Base-by-base conservation (phyloP, 805 yeast genomes). In the Candida maris region DNA sequence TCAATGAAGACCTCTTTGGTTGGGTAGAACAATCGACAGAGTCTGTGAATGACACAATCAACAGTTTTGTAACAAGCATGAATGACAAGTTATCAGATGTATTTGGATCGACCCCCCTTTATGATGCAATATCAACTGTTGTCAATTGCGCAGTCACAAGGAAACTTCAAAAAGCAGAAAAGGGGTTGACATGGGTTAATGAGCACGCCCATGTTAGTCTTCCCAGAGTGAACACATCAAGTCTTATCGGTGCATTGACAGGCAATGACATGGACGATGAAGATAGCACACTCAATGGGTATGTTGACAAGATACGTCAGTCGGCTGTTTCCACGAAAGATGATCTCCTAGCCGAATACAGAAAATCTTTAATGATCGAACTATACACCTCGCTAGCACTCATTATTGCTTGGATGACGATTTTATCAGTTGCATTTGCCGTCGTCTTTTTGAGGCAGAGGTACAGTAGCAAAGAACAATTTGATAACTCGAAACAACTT, bases 131-230 rank as follows among this genome's bases (percentile, higher is more conserved):
- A 30, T 68, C 71, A 19, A 70, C 81, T 0, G 77, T 87, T 0
- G 83, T 89, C 4, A 77, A 80, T 21, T 91, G 98, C 62, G 75
- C 85, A 3, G 67, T 93, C 25, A 91, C 85, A 13, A 67, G 81
- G 32, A 93, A 91, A 50, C 57, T 91, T 5, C 68, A 67, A 10
- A 67, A 71, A 16, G 65, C 87, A 3, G 84, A 84, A 44, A 54
- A 73, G 20, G 97, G 94, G 0, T 60, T 89, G 37, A 72, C 79
- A 2, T 93, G 97, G 97, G 63, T 88, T 2, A 68, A 81, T 47
- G 64, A 80, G 23, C 67, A 84, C 44, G 68, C 88, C 3, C 67
- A 75, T 12, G 59, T 88, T 2, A 45, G 63, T 1, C 53, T 86
- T 1, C 95, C 95, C 0, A 48, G 66, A 27, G 57, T 80, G 3